phyloP scores from a whole-genome alignment of 2,329 filamentous ascomycete species.

The Rutstroemia sp. region DNA sequence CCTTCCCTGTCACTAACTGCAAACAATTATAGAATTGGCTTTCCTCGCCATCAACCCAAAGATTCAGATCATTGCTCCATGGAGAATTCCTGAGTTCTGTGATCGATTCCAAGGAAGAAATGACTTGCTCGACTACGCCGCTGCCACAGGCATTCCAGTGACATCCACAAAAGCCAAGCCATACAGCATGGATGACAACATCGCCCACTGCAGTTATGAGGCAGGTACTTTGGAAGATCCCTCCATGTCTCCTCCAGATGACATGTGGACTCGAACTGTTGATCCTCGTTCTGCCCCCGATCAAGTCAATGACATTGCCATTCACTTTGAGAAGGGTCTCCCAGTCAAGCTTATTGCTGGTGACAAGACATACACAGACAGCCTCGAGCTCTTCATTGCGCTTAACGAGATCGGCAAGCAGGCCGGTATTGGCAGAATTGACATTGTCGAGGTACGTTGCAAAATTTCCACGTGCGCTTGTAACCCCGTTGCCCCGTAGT shows the following conservation, averaged over 20 bases:
- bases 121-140: slow-evolving; percentile 67
- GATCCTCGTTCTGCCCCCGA: slow-evolving; percentile 65
- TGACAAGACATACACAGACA: slow-evolving; percentile 57
- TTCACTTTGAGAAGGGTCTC: slow-evolving; percentile 69
- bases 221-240: slow-evolving; percentile 65
- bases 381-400: slow-evolving; percentile 64
- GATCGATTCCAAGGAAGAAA: slow-evolving; percentile 63
- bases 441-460: slow-evolving; percentile 57
- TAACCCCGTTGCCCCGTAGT: too few species aligned
- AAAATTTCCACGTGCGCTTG: too few species aligned
- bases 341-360: slow-evolving; percentile 56
- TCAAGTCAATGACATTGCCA: slow-evolving; percentile 61
- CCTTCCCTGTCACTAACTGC: slow-evolving; percentile 20
- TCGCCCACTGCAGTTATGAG: slow-evolving; percentile 75
- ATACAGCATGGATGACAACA: slow-evolving; percentile 61
- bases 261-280: slow-evolving; percentile 73
- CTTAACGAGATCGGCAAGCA: slow-evolving; percentile 64
- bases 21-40: slow-evolving; percentile 58
- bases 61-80: slow-evolving; percentile 69
- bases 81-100: slow-evolving; percentile 64
- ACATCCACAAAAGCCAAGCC: slow-evolving; percentile 66
- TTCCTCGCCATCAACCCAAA: slow-evolving; percentile 55
- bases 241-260: slow-evolving; percentile 57
- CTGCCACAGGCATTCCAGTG: slow-evolving; percentile 60
- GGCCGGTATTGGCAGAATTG: slow-evolving; percentile 71